Evolutionary conservation across 2,329 filamentous ascomycete genomes (phyloP).

Genomic region (Geosmithia putterillii): DNA sequence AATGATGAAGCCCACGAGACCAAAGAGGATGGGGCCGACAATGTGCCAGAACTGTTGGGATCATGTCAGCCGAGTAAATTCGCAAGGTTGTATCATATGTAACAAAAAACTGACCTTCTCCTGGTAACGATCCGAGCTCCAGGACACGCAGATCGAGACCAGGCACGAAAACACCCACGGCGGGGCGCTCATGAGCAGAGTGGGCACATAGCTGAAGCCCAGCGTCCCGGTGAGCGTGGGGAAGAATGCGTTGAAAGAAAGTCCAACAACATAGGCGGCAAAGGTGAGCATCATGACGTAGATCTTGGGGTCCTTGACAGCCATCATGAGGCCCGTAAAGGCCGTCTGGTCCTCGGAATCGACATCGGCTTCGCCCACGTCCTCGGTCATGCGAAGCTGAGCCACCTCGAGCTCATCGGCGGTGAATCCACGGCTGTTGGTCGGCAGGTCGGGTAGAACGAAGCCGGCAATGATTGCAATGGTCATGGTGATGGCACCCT

Average conservation of each 20-base stretch:
- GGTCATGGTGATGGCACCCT: constrained; percentile 38
- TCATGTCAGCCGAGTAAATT: not conserved
- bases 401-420: constrained; percentile 44
- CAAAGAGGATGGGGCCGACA: constrained; percentile 35
- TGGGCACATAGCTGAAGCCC: constrained; percentile 37
- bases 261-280: constrained; percentile 46
- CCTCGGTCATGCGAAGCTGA: constrained; percentile 42
- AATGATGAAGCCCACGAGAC: constrained; percentile 46
- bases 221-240: constrained; percentile 39
- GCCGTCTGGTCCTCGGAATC: constrained; percentile 35
- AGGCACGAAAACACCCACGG: constrained; percentile 48
- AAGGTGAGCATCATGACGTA: constrained; percentile 53
- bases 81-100: too few species aligned
- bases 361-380: constrained; percentile 42
- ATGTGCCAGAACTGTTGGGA: constrained; percentile 42
- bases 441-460: constrained; percentile 40
- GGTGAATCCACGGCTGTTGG: constrained; percentile 44
- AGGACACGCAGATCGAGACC: constrained; percentile 40
- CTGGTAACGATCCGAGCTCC: constrained; percentile 41
- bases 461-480: constrained; percentile 33
- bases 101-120: constrained; percentile 40
- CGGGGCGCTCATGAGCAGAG: constrained; percentile 41
- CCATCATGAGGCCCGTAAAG: constrained; percentile 44
- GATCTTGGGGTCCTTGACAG: constrained; percentile 47
- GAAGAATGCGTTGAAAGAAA: constrained; percentile 48